phyloP scores from a whole-genome alignment of 805 yeast genomes.

The Zygosaccharomyces rouxii region DNA sequence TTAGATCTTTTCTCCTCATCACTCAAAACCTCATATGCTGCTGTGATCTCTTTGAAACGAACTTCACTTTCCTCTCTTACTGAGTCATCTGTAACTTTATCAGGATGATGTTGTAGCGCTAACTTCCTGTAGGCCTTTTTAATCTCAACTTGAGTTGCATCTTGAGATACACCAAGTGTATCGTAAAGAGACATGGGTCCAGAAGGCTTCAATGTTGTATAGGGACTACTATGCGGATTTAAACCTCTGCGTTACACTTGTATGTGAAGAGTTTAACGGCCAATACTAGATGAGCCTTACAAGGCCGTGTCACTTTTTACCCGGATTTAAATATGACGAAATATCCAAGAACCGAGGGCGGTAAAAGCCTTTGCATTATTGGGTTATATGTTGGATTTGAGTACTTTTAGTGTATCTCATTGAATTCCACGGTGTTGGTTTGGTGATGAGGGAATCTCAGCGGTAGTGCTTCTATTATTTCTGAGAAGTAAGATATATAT shows the following conservation, averaged over 20 bases:
- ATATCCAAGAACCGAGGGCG: neutral
- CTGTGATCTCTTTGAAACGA: constrained; percentile 75
- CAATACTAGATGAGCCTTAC: neutral
- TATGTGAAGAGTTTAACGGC: neutral
- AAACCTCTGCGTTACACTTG: neutral
- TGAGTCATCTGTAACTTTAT: constrained; percentile 67
- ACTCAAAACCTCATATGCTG: constrained; percentile 78
- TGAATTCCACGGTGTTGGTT: too few species aligned
- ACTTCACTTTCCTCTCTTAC: constrained; percentile 65
- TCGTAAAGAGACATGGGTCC: constrained; percentile 42
- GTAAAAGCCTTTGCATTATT: neutral
- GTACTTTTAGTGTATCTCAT: too few species aligned
- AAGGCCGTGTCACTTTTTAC: neutral
- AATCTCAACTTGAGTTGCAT: constrained; percentile 69
- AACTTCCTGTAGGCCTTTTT: constrained; percentile 79
- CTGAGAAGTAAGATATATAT: too few species aligned
- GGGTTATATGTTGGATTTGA: too few species aligned
- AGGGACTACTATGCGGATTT: too few species aligned
- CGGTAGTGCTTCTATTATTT: too few species aligned
- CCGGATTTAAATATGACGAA: neutral
- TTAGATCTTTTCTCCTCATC: constrained; percentile 60
- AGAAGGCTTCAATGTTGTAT: neutral
- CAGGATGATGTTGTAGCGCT: constrained; percentile 85
- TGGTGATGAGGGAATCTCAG: too few species aligned
- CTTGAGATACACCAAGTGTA: constrained; percentile 59